Conservation (phyloP, 2,329 filamentous ascomycete genomes). For the Penicillium sp. region DNA sequence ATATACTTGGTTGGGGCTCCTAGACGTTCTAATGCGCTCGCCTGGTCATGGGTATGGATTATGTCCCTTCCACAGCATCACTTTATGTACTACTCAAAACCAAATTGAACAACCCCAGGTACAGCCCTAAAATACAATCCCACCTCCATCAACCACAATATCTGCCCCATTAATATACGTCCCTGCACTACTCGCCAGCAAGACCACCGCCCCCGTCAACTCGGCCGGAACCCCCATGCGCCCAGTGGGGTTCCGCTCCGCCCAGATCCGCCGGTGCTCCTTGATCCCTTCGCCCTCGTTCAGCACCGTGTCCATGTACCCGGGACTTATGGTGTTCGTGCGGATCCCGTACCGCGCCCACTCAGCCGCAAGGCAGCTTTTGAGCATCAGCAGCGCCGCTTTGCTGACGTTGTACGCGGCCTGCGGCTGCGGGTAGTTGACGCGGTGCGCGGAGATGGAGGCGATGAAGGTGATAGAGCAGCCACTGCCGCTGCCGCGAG, state of each 20-base stretch:
- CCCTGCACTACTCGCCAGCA: constrained; percentile 62
- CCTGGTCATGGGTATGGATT: too few relatives aligned
- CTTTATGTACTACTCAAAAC: too few relatives aligned
- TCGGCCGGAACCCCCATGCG: constrained; percentile 69
- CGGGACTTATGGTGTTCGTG: constrained; percentile 72
- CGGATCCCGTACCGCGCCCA: constrained; percentile 73
- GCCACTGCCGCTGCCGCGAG: constrained; percentile 51
- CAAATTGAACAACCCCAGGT: too few relatives aligned
- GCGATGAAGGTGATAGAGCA: constrained; percentile 70
- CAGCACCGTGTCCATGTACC: constrained; percentile 77
- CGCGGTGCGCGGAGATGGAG: constrained; percentile 69
- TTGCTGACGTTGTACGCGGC: constrained; percentile 74
- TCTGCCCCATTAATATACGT: constrained; percentile 73
- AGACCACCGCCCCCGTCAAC: constrained; percentile 64
- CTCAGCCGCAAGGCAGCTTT: constrained; percentile 70
- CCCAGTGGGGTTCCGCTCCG: constrained; percentile 63
- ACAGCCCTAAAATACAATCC: constrained; percentile 7
- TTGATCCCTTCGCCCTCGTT: constrained; percentile 68
- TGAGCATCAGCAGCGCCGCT: constrained; percentile 67
- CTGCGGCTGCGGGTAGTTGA: constrained; percentile 75
- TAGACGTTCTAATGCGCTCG: too few relatives aligned
- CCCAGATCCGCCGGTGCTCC: constrained; percentile 60
- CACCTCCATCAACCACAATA: constrained; percentile 64
- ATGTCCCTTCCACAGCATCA: too few relatives aligned
- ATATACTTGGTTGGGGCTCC: too few relatives aligned